Evolutionary conservation across 176 grass and related monocot genomes (phyloP), one percentile per base, ranked within the genome.

Genomic region (Otatea glauca): DNA sequence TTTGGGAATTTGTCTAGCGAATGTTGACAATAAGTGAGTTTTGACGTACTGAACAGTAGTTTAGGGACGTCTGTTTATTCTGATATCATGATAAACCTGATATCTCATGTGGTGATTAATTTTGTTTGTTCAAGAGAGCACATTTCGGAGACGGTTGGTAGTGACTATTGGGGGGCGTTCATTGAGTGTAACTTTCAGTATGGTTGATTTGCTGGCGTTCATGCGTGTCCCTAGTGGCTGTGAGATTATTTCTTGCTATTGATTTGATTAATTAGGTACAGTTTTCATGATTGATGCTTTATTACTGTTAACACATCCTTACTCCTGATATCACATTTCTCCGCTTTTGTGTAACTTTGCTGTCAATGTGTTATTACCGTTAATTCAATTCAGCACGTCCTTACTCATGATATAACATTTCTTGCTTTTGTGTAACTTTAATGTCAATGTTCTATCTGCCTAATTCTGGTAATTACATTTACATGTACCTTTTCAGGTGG

Each of bases 401-500:
- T 50, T 50, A 50, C 48, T 12, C 48, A 50, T 50, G 48, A 50
- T 50, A 50, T 50, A 13, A 50, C 48, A 50, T 50, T 50, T 50
- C 48, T 68, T 39, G 25, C 76, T 55, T 81, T 13, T 49, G 15
- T 70, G 43, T 21, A 83, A 88, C 43, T 71, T 63, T 70, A 16
- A 6, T 83, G 10, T 23, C 27, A 27, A 29, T 76, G 29, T 75
- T 11, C 62, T 61, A 85, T 55, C 18, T 77, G 70, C 8, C 43
- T 64, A 43, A 79, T 83, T 87, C 38, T 65, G 6, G 12, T 35
- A 12, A 35, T 54, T 47, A 48, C 43, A 63, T 83, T 45, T 37
- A 23, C 13, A 41, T 32, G 48, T 71, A 67, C 86, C 18, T 68
- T 83, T 86, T 86, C 83, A 99, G 97, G 97, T 96, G 60, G 97